A percentile compares a stretch with the other conserved stretches of the same genome.
phyloP scores from a whole-genome alignment of 2,329 filamentous ascomycete species.

The Teratosphaeria gauchensis region DNA sequence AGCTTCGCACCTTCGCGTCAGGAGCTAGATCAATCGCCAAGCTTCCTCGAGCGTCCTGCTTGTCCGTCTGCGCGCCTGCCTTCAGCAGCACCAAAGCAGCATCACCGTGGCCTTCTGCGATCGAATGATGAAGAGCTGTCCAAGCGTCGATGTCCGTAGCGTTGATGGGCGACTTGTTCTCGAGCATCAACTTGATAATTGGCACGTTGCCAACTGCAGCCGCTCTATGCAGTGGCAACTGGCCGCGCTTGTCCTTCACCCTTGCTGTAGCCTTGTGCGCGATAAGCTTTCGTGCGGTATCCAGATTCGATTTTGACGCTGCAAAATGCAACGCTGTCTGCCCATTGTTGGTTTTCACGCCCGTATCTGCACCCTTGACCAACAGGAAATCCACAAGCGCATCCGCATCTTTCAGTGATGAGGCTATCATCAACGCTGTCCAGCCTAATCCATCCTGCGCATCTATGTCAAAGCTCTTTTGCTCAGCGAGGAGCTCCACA shows the following conservation, averaged over 20 bases:
- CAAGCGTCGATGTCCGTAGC: constrained; percentile 72
- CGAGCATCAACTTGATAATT: constrained; percentile 69
- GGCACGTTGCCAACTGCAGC: constrained; percentile 84
- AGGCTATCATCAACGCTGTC: constrained; percentile 77
- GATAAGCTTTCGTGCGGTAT: constrained; percentile 69
- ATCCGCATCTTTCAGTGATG: constrained; percentile 63
- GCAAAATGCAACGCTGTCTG: constrained; percentile 86
- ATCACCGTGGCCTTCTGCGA: constrained; percentile 69
- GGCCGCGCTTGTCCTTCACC: constrained; percentile 75
- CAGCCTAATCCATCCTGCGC: constrained; percentile 71
- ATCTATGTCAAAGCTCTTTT: constrained; percentile 72
- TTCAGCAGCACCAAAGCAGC: constrained; percentile 74
- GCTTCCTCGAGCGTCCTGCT: constrained; percentile 61
- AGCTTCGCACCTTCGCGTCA: constrained; percentile 69
- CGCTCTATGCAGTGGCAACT: constrained; percentile 82
- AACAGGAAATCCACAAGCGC: constrained; percentile 59
- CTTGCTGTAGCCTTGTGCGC: constrained; percentile 66
- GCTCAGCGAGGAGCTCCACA: constrained; percentile 59
- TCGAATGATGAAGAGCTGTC: constrained; percentile 79
- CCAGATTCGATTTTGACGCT: constrained; percentile 79
- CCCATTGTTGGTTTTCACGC: constrained; percentile 62
- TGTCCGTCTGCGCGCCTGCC: constrained; percentile 71
- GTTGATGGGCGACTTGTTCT: constrained; percentile 71
- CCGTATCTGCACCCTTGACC: constrained; percentile 59
- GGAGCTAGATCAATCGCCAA: constrained; percentile 75